A percentile compares a stretch with the other conserved stretches of the same genome.
Conservation (phyloP, 2,329 filamentous ascomycete genomes). For the Daldinia sp. region DNA sequence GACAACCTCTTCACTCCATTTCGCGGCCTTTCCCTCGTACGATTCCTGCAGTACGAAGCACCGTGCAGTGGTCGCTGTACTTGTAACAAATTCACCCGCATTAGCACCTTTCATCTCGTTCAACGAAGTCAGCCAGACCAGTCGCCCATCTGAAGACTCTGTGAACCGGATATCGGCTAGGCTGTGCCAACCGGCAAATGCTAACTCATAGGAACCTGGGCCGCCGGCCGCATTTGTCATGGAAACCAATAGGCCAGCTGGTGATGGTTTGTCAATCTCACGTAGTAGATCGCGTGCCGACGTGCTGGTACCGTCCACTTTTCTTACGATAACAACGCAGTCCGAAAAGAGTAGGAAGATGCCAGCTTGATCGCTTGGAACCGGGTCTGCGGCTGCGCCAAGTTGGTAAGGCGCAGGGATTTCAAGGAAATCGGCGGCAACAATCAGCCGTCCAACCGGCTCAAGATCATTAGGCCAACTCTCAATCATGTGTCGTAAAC, state of each 20-base stretch:
- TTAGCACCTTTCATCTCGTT: constrained; percentile 67
- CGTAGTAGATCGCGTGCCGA: constrained; percentile 81
- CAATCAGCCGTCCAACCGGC: constrained; percentile 79
- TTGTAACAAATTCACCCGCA: constrained; percentile 56
- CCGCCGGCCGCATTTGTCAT: constrained; percentile 71
- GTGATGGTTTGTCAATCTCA: constrained; percentile 83
- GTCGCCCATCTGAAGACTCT: constrained; percentile 70
- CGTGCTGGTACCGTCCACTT: constrained; percentile 66
- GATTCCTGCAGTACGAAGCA: constrained; percentile 77
- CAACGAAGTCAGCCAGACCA: constrained; percentile 73
- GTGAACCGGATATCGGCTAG: constrained; percentile 77
- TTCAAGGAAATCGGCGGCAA: constrained; percentile 82
- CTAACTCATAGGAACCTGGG: constrained; percentile 72
- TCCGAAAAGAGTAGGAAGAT: constrained; percentile 88
- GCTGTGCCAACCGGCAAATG: constrained; percentile 76
- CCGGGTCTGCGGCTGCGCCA: constrained; percentile 51
- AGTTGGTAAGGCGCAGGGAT: constrained; percentile 73
- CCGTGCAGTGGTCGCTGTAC: constrained; percentile 65
- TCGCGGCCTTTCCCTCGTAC: constrained; percentile 79
- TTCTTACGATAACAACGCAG: constrained; percentile 78
- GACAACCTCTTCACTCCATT: constrained; percentile 83
- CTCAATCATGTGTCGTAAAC: constrained; percentile 78
- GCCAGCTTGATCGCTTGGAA: constrained; percentile 62
- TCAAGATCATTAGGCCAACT: constrained; percentile 78
- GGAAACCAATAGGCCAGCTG: constrained; percentile 67